Base-by-base conservation (phyloP, 2,329 filamentous ascomycete genomes). In the Penicillium sp. region DNA sequence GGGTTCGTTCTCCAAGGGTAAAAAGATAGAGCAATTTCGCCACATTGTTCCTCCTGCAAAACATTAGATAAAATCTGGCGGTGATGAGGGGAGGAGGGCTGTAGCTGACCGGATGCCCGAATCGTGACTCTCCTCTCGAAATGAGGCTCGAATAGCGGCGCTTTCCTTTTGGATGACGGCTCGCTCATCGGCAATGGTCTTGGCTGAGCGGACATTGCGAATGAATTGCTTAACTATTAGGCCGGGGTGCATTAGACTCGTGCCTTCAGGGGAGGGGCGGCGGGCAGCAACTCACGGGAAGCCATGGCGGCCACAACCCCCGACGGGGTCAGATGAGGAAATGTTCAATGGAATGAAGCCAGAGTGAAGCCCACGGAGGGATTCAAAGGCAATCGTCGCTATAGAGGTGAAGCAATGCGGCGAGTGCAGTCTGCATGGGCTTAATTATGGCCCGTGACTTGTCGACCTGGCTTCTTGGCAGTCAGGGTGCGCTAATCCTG, bases 141-240 rank as follows among this genome's bases (percentile, higher is more conserved):
- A 98, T 70, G 90, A 96, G 54, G 92, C 88, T 68, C 92, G 79
- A 62, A 98, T 98, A 32, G 90, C 86, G 42, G 92, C 92, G 69
- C 92, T 98, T 72, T 98, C 92, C 69, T 98, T 98, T 61, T 96
- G 92, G 48, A 98, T 93, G 39, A 98, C 92, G 35, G 92, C 90
- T 62, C 92, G 82, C 73, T 98, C 92, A 69, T 98, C 92, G 64
- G 93, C 93, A 62, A 98, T 95, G 23, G 92, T 98, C 74, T 98
- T 98, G 44, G 92, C 88, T 45, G 92, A 90, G 65, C 92, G 87
- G 63, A 98, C 92, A 70, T 95, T 96, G 64, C 92, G 89, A 69
- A 98, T 98, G 71, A 98, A 98, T 72, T 96, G 92, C 73, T 98
- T 98, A 66, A 98, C 92, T 96, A 61, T 35, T 40, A 23, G 11